Evolutionary conservation across 306 rosid genomes (phyloP).

Genomic region (Delonix regia): DNA sequence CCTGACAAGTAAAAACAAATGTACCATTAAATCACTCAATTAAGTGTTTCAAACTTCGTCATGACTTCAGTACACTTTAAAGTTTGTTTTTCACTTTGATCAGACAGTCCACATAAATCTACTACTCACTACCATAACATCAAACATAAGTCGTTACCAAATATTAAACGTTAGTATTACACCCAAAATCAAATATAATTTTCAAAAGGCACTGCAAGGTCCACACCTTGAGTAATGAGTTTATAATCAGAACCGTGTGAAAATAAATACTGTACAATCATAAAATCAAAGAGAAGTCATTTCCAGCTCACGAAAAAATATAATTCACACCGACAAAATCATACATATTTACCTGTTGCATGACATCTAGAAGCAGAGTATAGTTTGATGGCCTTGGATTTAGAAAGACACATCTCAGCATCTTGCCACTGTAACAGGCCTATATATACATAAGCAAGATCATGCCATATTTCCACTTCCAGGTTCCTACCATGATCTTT

Average conservation of each 20-base stretch:
- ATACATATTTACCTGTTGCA: conserved; percentile 59
- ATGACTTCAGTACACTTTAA: neutral
- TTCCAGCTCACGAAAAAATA: neutral
- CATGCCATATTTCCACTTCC: conserved; percentile 88
- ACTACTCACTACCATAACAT: neutral
- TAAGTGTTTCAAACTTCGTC: neutral
- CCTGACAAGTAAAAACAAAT: neutral
- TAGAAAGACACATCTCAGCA: conserved; percentile 78
- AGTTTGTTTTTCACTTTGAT: neutral
- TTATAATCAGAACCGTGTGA: neutral
- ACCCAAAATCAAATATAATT: neutral
- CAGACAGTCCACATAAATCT: neutral
- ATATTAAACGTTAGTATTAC: neutral
- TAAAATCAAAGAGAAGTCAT: neutral
- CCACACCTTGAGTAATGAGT: neutral
- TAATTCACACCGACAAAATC: conserved; percentile 6
- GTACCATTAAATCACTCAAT: neutral
- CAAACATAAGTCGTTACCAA: neutral
- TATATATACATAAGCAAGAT: conserved; percentile 73
- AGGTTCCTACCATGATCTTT: conserved; percentile 57
- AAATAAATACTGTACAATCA: neutral
- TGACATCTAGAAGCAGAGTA: conserved; percentile 76
- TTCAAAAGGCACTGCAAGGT: neutral
- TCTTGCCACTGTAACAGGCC: conserved; percentile 73
- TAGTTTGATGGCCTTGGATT: conserved; percentile 70